These are phyloP conservation scores for Plasmodium gallinaceum DNA, from an alignment of 169 alveolate species.

Conservation along the genomic window DNA sequence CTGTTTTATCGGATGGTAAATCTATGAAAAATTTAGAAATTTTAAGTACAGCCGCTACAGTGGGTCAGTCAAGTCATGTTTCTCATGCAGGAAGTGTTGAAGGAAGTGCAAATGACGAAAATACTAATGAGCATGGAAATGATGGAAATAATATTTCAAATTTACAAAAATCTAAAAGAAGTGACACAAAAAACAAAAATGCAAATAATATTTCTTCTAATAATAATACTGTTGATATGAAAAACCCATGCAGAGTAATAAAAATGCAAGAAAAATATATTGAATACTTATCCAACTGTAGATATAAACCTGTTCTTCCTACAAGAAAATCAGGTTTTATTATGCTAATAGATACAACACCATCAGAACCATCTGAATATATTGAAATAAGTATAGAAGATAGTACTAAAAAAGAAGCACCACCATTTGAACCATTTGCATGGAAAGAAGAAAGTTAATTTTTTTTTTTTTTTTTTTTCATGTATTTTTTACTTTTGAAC, in stretches of 20 bases:
- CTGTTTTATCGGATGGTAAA: slow-evolving; percentile 83
- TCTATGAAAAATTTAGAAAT: slow-evolving; percentile 81
- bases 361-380: slow-evolving; percentile 74
- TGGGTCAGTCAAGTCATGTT: slow-evolving; percentile 85
- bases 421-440: slow-evolving; percentile 76
- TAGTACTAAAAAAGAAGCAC: slow-evolving; percentile 58
- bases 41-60: slow-evolving; percentile 85
- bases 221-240: slow-evolving; percentile 77
- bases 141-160: slow-evolving; percentile 77
- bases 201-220: slow-evolving; percentile 75
- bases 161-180: slow-evolving; percentile 75
- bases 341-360: slow-evolving; percentile 86
- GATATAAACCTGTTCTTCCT: slow-evolving; percentile 92
- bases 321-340: slow-evolving; percentile 90
- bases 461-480: not conserved
- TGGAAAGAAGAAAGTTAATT: slow-evolving; percentile 77
- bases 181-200: slow-evolving; percentile 79
- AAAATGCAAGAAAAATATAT: slow-evolving; percentile 91
- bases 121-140: slow-evolving; percentile 77
- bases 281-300: slow-evolving; percentile 80
- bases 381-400: slow-evolving; percentile 57
- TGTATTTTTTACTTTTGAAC: not conserved
- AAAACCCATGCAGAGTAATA: slow-evolving; percentile 94
- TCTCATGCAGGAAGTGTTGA: slow-evolving; percentile 81
- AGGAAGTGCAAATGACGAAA: slow-evolving; percentile 75